Conservation (phyloP, 1,284 basidiomycete species). For the Amylostereum areolatum region DNA sequence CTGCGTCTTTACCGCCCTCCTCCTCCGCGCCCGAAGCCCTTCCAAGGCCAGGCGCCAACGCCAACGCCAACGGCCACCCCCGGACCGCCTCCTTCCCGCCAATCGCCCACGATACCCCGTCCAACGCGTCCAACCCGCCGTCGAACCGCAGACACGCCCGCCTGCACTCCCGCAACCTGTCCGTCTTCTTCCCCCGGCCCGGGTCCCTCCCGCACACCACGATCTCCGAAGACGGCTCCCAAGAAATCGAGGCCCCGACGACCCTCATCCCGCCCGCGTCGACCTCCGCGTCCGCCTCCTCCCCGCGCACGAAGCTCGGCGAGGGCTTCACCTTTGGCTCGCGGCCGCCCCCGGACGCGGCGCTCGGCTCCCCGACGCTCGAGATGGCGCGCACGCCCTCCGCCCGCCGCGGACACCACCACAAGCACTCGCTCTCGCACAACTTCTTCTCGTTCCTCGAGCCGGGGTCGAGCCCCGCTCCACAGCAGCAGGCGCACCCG, state of each 20-base stretch:
- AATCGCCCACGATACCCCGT: constrained; percentile 15
- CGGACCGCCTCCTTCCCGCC: constrained; percentile 12
- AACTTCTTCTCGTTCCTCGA: constrained; percentile 74
- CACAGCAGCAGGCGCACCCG: constrained; percentile 3
- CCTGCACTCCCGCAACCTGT: constrained; percentile 86
- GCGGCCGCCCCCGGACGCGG: constrained; percentile 28
- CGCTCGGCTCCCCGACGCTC: constrained; percentile 17
- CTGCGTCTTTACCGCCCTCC: constrained; percentile 14
- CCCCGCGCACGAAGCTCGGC: constrained; percentile 31
- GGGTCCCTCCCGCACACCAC: constrained; percentile 53
- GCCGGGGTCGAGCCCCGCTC: constrained; percentile 20
- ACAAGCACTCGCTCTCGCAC: constrained; percentile 91
- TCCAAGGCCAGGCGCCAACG: constrained; percentile 14
- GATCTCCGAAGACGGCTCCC: constrained; percentile 62
- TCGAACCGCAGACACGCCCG: constrained; percentile 57
- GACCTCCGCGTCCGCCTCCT: constrained; percentile 32
- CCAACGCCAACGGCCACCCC: constrained; percentile 11
- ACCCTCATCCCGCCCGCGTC: constrained; percentile 46
- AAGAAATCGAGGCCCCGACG: constrained; percentile 41
- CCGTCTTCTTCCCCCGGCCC: constrained; percentile 85
- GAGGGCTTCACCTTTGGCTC: constrained; percentile 65
- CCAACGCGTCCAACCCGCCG: constrained; percentile 14
- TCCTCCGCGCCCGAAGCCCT: constrained; percentile 17
- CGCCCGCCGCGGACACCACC: constrained; percentile 76
- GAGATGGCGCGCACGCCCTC: constrained; percentile 18